phyloP scores from a whole-genome alignment of 2,329 filamentous ascomycete genomes.

The Fusarium mundagurra region DNA sequence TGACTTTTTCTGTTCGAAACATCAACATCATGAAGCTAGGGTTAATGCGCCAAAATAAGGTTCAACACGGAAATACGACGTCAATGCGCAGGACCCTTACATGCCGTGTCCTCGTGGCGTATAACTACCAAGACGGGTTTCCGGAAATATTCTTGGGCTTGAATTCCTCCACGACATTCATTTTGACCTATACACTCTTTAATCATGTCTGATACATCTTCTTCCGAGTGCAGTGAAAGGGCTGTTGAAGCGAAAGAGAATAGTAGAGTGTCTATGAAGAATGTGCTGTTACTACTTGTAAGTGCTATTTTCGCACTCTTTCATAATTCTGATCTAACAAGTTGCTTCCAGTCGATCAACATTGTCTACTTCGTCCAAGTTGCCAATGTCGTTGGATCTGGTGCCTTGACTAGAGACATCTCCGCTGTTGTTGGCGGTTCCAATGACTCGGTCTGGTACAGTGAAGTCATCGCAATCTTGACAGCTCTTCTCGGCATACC shows the following conservation, averaged over 20 bases:
- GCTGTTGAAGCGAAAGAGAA: neutral
- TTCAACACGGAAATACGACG: neutral
- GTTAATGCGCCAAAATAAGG: neutral
- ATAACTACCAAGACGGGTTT: neutral
- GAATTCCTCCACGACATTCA: neutral
- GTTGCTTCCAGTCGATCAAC: neutral
- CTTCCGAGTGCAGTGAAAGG: neutral
- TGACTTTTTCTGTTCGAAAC: neutral
- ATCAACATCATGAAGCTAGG: neutral
- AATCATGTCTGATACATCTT: neutral
- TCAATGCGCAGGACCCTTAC: neutral
- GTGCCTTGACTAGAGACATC: neutral
- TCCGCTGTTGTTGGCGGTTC: neutral
- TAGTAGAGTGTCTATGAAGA: neutral
- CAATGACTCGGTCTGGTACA: neutral
- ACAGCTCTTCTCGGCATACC: neutral
- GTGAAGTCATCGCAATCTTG: neutral
- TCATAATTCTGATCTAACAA: accelerated
- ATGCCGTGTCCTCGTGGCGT: neutral
- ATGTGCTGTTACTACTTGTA: neutral
- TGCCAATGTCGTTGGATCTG: neutral
- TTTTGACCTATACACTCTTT: neutral
- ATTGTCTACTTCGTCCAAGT: neutral
- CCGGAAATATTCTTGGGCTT: neutral
- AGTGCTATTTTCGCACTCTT: no score